Base-by-base conservation (phyloP, 352 stramenopile genomes). In the Globisporangium apiculatum region DNA sequence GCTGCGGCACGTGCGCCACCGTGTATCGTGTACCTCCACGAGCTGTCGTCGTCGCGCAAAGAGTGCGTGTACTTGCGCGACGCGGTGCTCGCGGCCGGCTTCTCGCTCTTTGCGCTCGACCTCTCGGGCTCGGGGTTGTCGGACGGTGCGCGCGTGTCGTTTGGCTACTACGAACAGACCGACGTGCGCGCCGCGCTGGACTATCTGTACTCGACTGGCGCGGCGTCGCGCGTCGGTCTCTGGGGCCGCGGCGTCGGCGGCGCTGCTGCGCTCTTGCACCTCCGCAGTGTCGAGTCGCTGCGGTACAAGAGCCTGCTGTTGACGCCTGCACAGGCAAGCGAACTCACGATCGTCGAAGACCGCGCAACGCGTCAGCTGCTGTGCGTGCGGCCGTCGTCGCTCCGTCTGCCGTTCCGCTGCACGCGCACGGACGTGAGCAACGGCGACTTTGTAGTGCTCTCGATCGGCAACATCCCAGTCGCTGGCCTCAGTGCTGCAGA, bases 21-120 rank as follows among this genome's bases (percentile, higher is more conserved):
- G 31, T 92, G 82, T 45, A 76, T 92, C 36, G 51, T 92, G 14
- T 92, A 90, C 57, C 65, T 92, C 41, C 82, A 92, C 55, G 82
- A 82, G 18, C 79, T 92, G 71, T 92, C 82, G 31, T 88, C 77
- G 17, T 92, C 82, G 0, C 67, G 82, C 1, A 84, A 87, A 57
- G 82, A 92, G 65, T 86, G 78, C 40, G 60, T 90, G 15, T 92
- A 92, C 54, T 55, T 92, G 36, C 69, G 73, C 51, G 56, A 68
- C 35, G 67, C 61, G 57, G 67, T 92, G 24, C 71, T 92, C 12
- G 58, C 69, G 0, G 61, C 66, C 0, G 82, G 80, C 8, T 90
- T 90, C 43, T 90, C 82, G 49, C 58, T 92, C 12, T 86, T 92
- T 42, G 58, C 79, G 53, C n/a, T 92, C 45, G 82, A 92, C 55